Percentiles rank a stretch among this genome's conserved stretches.
Conservation (phyloP, 1,284 basidiomycete genomes). For the Rhodotorula sp. region DNA sequence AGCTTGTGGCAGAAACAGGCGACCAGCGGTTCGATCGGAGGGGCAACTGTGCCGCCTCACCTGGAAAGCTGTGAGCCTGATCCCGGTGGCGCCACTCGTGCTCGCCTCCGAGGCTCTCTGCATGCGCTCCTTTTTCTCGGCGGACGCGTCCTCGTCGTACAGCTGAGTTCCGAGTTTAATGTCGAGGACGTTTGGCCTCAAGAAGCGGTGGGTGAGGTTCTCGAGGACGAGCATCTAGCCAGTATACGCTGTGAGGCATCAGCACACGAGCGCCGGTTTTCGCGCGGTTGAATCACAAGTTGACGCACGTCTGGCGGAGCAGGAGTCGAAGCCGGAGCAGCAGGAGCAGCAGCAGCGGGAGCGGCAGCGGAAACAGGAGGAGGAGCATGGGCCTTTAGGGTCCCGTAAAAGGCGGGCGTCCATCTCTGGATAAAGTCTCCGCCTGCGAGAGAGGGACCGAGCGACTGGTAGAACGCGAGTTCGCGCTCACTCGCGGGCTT, state of each 20-base stretch:
- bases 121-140: conserved; percentile 79
- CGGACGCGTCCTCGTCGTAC: conserved; percentile 62
- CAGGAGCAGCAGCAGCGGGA: neutral
- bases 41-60: conserved; percentile 53
- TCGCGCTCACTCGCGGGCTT: conserved; percentile 75
- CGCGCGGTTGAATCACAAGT: neutral
- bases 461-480: conserved; percentile 72
- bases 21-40: neutral
- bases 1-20: neutral
- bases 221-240: conserved; percentile 74
- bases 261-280: neutral
- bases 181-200: conserved; percentile 81
- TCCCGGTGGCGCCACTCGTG: conserved; percentile 67
- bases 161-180: conserved; percentile 86
- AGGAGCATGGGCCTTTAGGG: conserved; percentile 57
- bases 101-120: conserved; percentile 65
- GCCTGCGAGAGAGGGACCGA: conserved; percentile 53
- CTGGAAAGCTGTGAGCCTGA: conserved; percentile 85
- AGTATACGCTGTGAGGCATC: neutral
- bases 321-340: neutral
- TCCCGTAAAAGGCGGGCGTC: conserved; percentile 71
- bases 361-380: neutral
- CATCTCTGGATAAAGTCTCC: conserved; percentile 44
- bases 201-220: conserved; percentile 72
- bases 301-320: conserved; percentile 45